Evolutionary conservation across 768 basidiomycete genomes (phyloP), one percentile per base, ranked within the genome.

Genomic region (Mycena vulgaris): DNA sequence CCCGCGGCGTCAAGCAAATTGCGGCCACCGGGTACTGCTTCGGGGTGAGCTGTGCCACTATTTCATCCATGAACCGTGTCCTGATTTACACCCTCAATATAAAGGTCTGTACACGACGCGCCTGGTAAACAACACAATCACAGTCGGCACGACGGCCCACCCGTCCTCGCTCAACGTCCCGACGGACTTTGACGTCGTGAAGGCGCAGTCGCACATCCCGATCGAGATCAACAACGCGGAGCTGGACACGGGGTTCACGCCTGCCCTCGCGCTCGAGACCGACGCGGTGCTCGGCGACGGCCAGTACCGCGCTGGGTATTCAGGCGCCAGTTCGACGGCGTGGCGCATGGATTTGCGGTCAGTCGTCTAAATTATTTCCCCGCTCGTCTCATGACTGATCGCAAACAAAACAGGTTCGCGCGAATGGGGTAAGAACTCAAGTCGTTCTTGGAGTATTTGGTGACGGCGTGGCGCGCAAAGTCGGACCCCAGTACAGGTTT

Each of bases 21-120:
- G 81, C 75, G 0, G 76, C 80, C 5, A 79, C 81, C 1, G 82
- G 82, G 5, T 83, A 81, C 75, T 84, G 83, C 68, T 79, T 82
- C 45, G 79, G 80, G 79, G 78, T 72, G 48, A 68, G 49, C 28
- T 42, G 30, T 16, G 14, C 2, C 14, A 10, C 23, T 17, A 30
- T 42, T 45, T 14, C n/a, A n/a, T n/a, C n/a, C n/a, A n/a, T n/a
- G n/a, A n/a, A n/a, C 42, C 9, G 27, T 16, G n/a, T 7, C 23
- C 9, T 47, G 14, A 37, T 23, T 47, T 23, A 9, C 5, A 8
- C 7, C 5, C 45, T 47, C 45, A n/a, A 53, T n/a, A 35, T 25
- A 27, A 59, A 74, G 74, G 74, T 30, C 68, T 75, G 2, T 75
- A 75, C 68, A 59, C 62, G 13, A 59, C 55, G 14, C 71, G 74